A percentile compares a stretch with the other conserved stretches of the same genome.
Conservation (phyloP, 768 basidiomycete species). For the Boletus edulis region DNA sequence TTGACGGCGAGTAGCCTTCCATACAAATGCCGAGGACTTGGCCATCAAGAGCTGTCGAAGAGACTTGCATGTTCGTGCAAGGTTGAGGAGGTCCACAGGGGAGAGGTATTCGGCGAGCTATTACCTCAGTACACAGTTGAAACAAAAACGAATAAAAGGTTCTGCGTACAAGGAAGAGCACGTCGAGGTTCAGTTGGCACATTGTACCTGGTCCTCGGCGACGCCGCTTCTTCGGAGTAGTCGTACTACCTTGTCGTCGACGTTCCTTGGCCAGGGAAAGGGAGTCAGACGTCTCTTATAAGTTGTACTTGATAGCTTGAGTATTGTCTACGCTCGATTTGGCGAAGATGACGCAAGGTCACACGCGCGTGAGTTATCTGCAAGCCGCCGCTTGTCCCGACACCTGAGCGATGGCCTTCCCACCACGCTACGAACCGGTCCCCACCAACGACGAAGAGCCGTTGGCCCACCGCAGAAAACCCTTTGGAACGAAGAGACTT, state of each 20-base stretch:
- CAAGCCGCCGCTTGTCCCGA: too few species aligned
- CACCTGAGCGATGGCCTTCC: constrained; percentile 17
- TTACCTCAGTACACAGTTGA: neutral
- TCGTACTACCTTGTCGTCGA: too few species aligned
- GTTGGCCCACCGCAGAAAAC: neutral
- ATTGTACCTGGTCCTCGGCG: too few species aligned
- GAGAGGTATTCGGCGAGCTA: neutral
- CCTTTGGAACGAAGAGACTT: constrained; percentile 18
- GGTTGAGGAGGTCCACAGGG: neutral
- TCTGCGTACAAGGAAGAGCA: neutral
- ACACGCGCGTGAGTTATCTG: too few species aligned
- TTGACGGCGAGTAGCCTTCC: neutral
- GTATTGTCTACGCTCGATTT: too few species aligned
- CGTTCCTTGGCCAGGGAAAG: too few species aligned
- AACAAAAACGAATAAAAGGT: neutral
- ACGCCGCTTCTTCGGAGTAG: too few species aligned
- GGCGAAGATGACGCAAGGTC: too few species aligned
- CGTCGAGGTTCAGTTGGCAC: constrained; percentile 11
- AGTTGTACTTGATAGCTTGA: too few species aligned
- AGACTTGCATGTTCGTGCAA: neutral
- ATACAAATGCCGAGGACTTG: neutral
- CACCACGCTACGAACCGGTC: constrained; percentile 26
- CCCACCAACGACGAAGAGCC: constrained; percentile 12
- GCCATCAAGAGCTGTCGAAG: neutral
- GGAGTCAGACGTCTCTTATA: too few species aligned